Evolutionary conservation across 805 yeast species (phyloP), one percentile per base, ranked within the genome.

Genomic region (Vanderwaltozyma tropicalis): DNA sequence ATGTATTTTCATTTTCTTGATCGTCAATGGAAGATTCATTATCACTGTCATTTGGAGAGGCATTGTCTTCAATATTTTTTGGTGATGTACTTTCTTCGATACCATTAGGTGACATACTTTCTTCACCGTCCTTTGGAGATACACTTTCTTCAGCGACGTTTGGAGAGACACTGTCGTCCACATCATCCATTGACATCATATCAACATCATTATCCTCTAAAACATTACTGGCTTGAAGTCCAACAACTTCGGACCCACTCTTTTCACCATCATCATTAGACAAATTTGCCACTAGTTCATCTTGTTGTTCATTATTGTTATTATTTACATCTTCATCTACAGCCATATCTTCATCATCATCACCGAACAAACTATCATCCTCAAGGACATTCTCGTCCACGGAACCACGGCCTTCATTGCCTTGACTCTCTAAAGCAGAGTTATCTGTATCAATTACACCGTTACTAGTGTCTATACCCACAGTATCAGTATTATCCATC

Each of bases 351-450:
- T 28, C 38, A 19, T 24, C 32, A n/a, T 17, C 27, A 7, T 35
- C 38, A 13, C 38, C 38, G 24, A 35, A 35, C 14, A 35, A 17
- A 24, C 22, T 28, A 4, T 35, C 24, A 13, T 31, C 32, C 8
- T 35, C 38, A 13, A 17, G 25, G 4, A 15, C 32, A 17, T 3
- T 18, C 9, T 13, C 27, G 16, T 28, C 32, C 28, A 17, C 26
- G 13, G 18, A 11, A 7, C 19, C 32, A 7, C 9, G 6, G 10
- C 24, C 24, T 7, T 21, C 24, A 21, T n/a, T n/a, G n/a, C n/a
- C n/a, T n/a, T n/a, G n/a, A n/a, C n/a, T n/a, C n/a, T n/a, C n/a
- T n/a, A n/a, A n/a, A n/a, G n/a, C n/a, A n/a, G n/a, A n/a, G n/a
- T n/a, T n/a, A n/a, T n/a, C n/a, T n/a, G n/a, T n/a, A n/a, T n/a